Conservation (phyloP, 2,329 filamentous ascomycete genomes). For the Cladophialophora yegresii region DNA sequence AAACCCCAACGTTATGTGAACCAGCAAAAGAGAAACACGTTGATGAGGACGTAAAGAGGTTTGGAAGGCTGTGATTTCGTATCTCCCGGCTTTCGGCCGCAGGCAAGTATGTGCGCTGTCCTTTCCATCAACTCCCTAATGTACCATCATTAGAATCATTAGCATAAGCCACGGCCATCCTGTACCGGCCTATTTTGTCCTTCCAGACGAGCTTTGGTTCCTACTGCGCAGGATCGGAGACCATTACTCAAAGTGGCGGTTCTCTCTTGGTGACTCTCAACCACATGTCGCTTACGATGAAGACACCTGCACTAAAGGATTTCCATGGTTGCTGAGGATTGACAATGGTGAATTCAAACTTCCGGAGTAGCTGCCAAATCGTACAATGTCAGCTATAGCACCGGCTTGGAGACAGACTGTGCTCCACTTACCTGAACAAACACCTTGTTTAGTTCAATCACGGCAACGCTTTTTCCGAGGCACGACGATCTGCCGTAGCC, state of each 20-base stretch:
- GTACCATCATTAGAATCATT: conserved; percentile 5
- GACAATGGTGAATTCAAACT: conserved; percentile 31
- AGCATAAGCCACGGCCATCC: conserved; percentile 1
- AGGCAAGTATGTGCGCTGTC: conserved; percentile 12
- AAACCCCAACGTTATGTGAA: neutral
- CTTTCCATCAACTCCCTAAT: conserved; percentile 2
- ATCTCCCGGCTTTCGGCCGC: conserved; percentile 1
- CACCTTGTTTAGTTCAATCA: conserved; percentile 54
- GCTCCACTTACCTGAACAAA: conserved; percentile 49
- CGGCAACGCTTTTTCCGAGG: conserved; percentile 52
- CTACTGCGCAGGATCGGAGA: neutral
- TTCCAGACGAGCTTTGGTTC: neutral
- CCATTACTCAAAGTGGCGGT: conserved; percentile 10
- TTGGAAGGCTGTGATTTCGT: neutral
- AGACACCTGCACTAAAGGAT: conserved; percentile 25
- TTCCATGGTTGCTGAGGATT: conserved; percentile 29
- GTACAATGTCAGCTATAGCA: neutral
- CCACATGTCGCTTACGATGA: conserved; percentile 31
- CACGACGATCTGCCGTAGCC: conserved; percentile 51
- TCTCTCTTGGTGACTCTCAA: conserved; percentile 25
- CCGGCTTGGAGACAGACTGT: neutral
- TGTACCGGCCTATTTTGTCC: neutral
- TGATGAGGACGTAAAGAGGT: neutral
- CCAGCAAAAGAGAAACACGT: neutral
- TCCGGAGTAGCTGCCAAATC: conserved; percentile 27